Evolutionary conservation across 768 basidiomycete genomes (phyloP).

Genomic region (Leucosporidium yakuticum): DNA sequence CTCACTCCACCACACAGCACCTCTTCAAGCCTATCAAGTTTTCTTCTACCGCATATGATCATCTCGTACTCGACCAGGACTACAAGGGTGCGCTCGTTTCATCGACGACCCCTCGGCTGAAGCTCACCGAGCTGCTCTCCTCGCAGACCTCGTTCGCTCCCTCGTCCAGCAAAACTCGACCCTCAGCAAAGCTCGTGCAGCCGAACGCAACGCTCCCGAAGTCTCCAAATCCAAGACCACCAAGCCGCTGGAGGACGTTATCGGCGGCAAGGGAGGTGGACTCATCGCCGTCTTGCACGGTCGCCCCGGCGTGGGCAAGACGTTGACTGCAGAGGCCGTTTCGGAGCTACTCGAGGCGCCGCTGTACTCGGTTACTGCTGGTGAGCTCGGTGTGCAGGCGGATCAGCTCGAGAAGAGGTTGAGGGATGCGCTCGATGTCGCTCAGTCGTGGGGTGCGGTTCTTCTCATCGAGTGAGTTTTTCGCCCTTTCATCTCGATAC

Average conservation of each 20-base stretch:
- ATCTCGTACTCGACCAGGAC: constrained; percentile 50
- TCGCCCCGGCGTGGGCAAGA: constrained; percentile 59
- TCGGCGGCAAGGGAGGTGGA: constrained; percentile 61
- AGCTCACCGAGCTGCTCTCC: constrained; percentile 38
- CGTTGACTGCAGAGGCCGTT: constrained; percentile 92
- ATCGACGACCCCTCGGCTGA: too few species aligned
- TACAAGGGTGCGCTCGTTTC: neutral
- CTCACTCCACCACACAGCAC: too few species aligned
- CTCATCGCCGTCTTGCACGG: constrained; percentile 49
- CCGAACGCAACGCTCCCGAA: neutral
- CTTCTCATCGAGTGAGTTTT: constrained; percentile 10
- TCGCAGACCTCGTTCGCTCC: constrained; percentile 53
- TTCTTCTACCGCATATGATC: constrained; percentile 58
- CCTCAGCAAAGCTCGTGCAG: neutral
- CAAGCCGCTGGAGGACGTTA: constrained; percentile 48
- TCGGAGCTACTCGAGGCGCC: constrained; percentile 88
- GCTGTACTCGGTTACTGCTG: constrained; percentile 48
- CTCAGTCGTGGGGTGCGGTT: constrained; percentile 34
- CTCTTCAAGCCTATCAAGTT: constrained; percentile 40
- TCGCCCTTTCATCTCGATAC: too few species aligned
- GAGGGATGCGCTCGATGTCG: constrained; percentile 42
- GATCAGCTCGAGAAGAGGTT: constrained; percentile 49
- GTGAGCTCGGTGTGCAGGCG: constrained; percentile 54
- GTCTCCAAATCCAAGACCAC: neutral
- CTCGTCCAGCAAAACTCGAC: constrained; percentile 56